A percentile compares a stretch with the other conserved stretches of the same genome.
phyloP scores from a whole-genome alignment of 176 grass and related monocot species.

The Ampelocalamus luodianensis region DNA sequence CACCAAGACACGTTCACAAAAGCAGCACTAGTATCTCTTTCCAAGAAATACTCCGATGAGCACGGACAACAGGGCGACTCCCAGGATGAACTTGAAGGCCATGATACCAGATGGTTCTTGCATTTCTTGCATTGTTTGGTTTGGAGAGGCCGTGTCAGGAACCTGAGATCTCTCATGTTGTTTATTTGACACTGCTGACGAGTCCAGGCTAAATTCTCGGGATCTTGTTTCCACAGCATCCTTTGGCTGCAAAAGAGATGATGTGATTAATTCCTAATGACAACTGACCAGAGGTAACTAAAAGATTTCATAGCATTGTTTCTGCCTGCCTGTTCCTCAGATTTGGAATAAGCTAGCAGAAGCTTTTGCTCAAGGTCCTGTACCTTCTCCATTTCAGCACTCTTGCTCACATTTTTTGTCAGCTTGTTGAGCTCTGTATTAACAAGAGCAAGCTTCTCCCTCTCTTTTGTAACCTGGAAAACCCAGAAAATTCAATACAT shows the following conservation, averaged over 20 bases:
- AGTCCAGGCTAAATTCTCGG: constrained; percentile 53
- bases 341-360: constrained; percentile 53
- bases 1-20: constrained; percentile 19
- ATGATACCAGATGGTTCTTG: constrained; percentile 79
- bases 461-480: constrained; percentile 65
- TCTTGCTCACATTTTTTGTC: constrained; percentile 59
- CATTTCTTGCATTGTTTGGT: constrained; percentile 35
- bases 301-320: constrained; percentile 6
- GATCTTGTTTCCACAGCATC: constrained; percentile 54
- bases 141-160: constrained; percentile 31
- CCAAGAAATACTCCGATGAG: constrained; percentile 83
- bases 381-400: constrained; percentile 75
- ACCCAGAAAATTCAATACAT: constrained; percentile 15
- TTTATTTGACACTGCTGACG: constrained; percentile 39
- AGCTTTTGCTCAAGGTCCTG: constrained; percentile 81
- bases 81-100: constrained; percentile 95
- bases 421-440: constrained; percentile 62
- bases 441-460: constrained; percentile 53
- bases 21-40: constrained; percentile 73
- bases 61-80: constrained; percentile 76
- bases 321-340: constrained; percentile 43
- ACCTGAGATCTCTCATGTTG: constrained; percentile 31
- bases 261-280: constrained; percentile 24
- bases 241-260: constrained; percentile 56
- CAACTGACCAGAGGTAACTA: constrained; percentile 24